These are phyloP conservation scores for Erythrophleum fordii DNA, from an alignment of 306 rosid species.

Conservation along the genomic window DNA sequence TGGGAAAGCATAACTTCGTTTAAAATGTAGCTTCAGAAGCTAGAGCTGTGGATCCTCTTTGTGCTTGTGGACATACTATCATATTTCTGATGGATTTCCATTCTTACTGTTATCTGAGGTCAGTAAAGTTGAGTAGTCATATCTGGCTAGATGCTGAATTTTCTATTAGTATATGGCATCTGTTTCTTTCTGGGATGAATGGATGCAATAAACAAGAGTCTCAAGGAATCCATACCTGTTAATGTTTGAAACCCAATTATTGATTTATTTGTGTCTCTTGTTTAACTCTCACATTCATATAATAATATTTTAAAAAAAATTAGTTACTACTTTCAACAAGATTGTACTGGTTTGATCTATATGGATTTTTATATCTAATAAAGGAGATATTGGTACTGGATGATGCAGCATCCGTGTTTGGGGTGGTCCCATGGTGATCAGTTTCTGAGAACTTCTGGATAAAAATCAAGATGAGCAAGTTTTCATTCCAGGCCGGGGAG, in stretches of 20 bases:
- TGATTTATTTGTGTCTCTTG: conserved; percentile 26
- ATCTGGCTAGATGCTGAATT: conserved; percentile 6
- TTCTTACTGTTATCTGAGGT: conserved; percentile 73
- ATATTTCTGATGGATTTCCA: conserved; percentile 64
- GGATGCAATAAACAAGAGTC: conserved; percentile 64
- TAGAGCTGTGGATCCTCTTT: conserved; percentile 35
- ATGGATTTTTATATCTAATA: conserved; percentile 12
- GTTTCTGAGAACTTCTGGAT: conserved; percentile 79
- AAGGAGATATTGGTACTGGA: conserved; percentile 15
- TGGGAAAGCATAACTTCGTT: background rate
- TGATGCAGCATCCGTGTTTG: conserved; percentile 64
- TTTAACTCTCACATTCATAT: conserved; percentile 3
- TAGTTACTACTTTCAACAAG: conserved; percentile 8
- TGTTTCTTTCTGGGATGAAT: conserved; percentile 64
- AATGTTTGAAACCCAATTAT: conserved; percentile 84
- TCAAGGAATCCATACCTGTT: conserved; percentile 62
- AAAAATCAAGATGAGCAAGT: conserved; percentile 59
- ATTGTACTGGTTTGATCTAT: background rate
- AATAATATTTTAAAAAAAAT: background rate
- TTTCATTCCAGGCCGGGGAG: conserved; percentile 71
- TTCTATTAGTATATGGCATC: conserved; percentile 29
- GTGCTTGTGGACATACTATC: too few species aligned
- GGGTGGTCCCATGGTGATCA: conserved; percentile 57
- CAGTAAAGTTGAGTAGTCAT: conserved; percentile 31
- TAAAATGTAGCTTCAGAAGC: conserved; percentile 65